These are phyloP conservation scores for Coffea eugenioides DNA, from an alignment of 257 asterid species.

Conservation along the genomic window DNA sequence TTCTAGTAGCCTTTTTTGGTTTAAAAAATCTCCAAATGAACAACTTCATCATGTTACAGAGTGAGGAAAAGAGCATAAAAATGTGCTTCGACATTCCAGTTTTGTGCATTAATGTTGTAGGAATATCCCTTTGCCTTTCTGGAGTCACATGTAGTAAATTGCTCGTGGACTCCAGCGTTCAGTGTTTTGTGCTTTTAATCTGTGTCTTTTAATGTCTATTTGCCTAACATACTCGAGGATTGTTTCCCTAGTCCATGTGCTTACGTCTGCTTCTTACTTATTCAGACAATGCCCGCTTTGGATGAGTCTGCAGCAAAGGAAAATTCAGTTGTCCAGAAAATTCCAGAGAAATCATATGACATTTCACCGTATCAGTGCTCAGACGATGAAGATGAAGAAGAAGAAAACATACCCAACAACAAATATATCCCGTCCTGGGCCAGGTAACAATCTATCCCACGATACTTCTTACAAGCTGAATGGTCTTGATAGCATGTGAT, in stretches of 20 bases:
- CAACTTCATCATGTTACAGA: background rate
- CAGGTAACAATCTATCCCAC: constrained; percentile 51
- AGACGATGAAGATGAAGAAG: constrained; percentile 84
- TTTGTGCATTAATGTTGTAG: background rate
- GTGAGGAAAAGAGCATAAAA: background rate
- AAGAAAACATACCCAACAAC: constrained; percentile 48
- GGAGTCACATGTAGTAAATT: background rate
- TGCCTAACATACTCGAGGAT: background rate
- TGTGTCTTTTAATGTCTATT: background rate
- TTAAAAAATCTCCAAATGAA: background rate
- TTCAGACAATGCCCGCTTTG: constrained; percentile 44
- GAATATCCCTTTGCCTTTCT: background rate
- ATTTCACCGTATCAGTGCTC: constrained; percentile 95
- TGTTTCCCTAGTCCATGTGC: constrained; percentile 17
- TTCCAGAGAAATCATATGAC: constrained; percentile 66
- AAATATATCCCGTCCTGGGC: constrained; percentile 93
- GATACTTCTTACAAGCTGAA: constrained; percentile 1
- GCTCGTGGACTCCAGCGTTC: background rate
- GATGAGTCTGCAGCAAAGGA: constrained; percentile 43
- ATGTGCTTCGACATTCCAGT: background rate
- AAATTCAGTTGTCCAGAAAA: constrained; percentile 33
- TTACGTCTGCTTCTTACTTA: constrained; percentile 26
- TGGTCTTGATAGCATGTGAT: background rate
- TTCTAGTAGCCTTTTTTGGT: background rate
- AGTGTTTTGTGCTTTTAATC: background rate